Conservation (phyloP, 176 grass and related monocot species). For the Avena eriantha region DNA sequence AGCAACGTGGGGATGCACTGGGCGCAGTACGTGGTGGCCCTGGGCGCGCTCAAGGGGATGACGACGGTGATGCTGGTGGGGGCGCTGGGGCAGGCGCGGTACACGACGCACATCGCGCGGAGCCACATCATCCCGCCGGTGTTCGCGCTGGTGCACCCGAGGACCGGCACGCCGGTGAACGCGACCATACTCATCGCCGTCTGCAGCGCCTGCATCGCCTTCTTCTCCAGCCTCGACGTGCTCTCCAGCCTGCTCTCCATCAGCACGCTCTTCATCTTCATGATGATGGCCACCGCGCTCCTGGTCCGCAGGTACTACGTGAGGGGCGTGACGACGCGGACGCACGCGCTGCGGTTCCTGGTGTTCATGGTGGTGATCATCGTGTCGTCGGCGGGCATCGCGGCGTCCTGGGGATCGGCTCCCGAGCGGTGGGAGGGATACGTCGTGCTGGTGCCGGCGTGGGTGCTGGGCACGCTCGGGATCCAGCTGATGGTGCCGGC, state of each 20-base stretch:
- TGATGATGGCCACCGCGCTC: conserved; percentile 88
- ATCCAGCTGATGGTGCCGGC: conserved; percentile 70
- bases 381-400: conserved; percentile 61
- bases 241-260: conserved; percentile 72
- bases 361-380: conserved; percentile 55
- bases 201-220: conserved; percentile 59
- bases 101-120: conserved; percentile 92
- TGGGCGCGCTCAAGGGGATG: conserved; percentile 98
- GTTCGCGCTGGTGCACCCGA: conserved; percentile 89
- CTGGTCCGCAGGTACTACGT: conserved; percentile 78
- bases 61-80: conserved; percentile 91
- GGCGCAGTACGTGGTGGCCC: conserved; percentile 86
- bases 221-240: conserved; percentile 87
- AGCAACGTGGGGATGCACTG: conserved; percentile 71
- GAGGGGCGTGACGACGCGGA: conserved; percentile 57
- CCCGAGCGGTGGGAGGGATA: conserved; percentile 66
- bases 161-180: conserved; percentile 85
- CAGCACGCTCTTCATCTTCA: conserved; percentile 98
- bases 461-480: conserved; percentile 67
- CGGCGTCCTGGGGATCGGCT: conserved; percentile 72
- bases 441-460: conserved; percentile 65
- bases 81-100: conserved; percentile 77
- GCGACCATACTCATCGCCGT: conserved; percentile 68
- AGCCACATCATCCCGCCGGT: conserved; percentile 97
- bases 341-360: conserved; percentile 49